Evolutionary conservation across 2,329 filamentous ascomycete species (phyloP).

Genomic region (Microascus cirrosus): DNA sequence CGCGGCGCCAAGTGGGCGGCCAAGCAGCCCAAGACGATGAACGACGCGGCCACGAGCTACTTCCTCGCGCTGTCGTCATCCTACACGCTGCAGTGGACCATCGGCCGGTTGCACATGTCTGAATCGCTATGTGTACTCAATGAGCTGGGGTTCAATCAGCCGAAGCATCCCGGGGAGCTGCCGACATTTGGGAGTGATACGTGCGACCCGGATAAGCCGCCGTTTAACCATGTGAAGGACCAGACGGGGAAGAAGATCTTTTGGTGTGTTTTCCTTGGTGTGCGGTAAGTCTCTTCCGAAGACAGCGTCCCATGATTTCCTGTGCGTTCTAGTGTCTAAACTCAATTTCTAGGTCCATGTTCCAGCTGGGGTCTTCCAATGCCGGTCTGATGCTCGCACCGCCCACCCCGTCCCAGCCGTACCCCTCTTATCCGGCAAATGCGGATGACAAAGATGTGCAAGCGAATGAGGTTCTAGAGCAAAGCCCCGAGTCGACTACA

Average conservation of each 20-base stretch:
- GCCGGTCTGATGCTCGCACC: constrained; percentile 66
- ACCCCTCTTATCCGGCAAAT: constrained; percentile 70
- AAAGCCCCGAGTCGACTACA: constrained; percentile 57
- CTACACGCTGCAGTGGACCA: constrained; percentile 57
- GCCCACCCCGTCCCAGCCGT: constrained; percentile 61
- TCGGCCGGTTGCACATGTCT: constrained; percentile 60
- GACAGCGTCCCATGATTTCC: neutral
- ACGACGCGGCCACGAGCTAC: constrained; percentile 61
- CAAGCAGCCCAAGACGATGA: constrained; percentile 35
- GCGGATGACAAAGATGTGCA: constrained; percentile 78
- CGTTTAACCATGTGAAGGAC: constrained; percentile 59
- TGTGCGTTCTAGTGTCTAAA: neutral
- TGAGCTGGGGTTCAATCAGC: constrained; percentile 53
- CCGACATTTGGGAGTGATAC: constrained; percentile 27
- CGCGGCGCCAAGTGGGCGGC: constrained; percentile 43
- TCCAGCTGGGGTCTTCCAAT: constrained; percentile 63
- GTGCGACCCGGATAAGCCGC: constrained; percentile 25
- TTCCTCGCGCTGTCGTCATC: constrained; percentile 57
- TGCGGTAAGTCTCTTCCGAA: constrained; percentile 35
- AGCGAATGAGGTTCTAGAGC: constrained; percentile 56
- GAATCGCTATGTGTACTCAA: constrained; percentile 60
- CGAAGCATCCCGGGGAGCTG: constrained; percentile 29
- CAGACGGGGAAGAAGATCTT: constrained; percentile 72
- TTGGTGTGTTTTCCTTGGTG: constrained; percentile 69
- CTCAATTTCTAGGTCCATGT: constrained; percentile 49